Percentiles rank a stretch among this genome's conserved stretches.
phyloP scores from a whole-genome alignment of 208 protist genomes.

The Leishmania mexicana region DNA sequence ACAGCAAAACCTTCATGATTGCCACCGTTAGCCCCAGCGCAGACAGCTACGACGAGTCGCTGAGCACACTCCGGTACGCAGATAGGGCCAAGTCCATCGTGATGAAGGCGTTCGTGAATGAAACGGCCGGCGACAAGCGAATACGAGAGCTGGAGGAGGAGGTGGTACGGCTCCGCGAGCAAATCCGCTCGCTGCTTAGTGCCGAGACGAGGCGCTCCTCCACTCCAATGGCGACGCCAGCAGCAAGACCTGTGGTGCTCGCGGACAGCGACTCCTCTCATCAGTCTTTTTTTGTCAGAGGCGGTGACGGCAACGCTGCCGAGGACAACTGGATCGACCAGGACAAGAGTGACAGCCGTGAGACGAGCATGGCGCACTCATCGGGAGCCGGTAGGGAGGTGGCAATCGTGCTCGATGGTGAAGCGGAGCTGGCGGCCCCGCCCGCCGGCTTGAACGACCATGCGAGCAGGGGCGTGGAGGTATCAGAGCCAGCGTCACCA shows the following conservation, averaged over 20 bases:
- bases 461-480: background rate
- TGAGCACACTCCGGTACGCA: conserved; percentile 92
- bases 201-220: conserved; percentile 9
- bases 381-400: background rate
- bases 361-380: background rate
- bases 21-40: conserved; percentile 82
- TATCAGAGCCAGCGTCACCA: background rate
- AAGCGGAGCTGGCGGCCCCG: background rate
- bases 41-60: conserved; percentile 85
- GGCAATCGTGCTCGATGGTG: too few species aligned
- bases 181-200: conserved; percentile 58
- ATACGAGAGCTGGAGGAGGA: conserved; percentile 90
- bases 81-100: conserved; percentile 93
- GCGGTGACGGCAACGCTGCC: too few species aligned
- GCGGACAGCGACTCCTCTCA: conserved; percentile 3
- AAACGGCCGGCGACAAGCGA: conserved; percentile 78
- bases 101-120: conserved; percentile 88
- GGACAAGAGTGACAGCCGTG: background rate
- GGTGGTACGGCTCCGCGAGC: conserved; percentile 61
- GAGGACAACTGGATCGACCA: background rate
- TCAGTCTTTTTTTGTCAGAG: background rate
- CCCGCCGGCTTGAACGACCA: background rate
- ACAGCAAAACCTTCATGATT: conserved; percentile 94
- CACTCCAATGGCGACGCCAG: background rate
- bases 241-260: background rate